Base-by-base conservation (phyloP, 2,329 filamentous ascomycete genomes). In the Ascochyta clinopodiicola region DNA sequence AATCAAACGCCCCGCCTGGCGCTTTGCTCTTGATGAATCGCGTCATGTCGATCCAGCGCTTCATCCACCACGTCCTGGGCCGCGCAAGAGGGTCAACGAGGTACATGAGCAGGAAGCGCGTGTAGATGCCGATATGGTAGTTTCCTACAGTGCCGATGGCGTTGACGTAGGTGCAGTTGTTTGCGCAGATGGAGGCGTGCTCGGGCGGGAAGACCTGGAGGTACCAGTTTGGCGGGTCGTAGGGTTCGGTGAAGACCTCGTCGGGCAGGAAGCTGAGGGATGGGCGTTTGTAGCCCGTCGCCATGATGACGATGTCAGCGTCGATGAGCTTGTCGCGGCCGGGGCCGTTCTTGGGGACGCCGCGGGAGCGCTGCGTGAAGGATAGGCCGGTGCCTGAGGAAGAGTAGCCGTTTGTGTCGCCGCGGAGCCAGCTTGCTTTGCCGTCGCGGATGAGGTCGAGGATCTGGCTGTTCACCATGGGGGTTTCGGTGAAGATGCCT, bases 51-150 rank as follows among this genome's bases (percentile, higher is more conserved):
- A 96, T 92, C 91, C 92, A 96, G 22, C 86, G 82, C 76, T 89
- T 83, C 90, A 95, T 96, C 85, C 89, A 88, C 61, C 83, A 85
- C 5, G 87, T 81, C 2, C 82, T 84, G 0, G 92, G 91, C 0
- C 89, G 83, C 0, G 90, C 88, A 21, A 94, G 77, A 0, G 91
- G 91, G 67, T 96, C 91, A 13, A 88, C 82, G 50, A 96, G 81
- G 71, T 95, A 95, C 90, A 95, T 94, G 63, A 96, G 84, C 6
- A 96, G 79, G 60, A 96, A 89, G 5, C 92, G 83, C 0, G 91
- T 96, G 77, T 95, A 96, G 66, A 96, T 94, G 4, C 91, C 92
- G 40, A 96, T 94, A 68, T 96, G 91, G 83, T 90, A 94, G 73
- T 95, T 93, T 0, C 91, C 89, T 1, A 95, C 90, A 0, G 88